These are phyloP conservation scores for Phylloporus rhodoxanthus DNA, from an alignment of 768 basidiomycete genomes.

Conservation along the genomic window DNA sequence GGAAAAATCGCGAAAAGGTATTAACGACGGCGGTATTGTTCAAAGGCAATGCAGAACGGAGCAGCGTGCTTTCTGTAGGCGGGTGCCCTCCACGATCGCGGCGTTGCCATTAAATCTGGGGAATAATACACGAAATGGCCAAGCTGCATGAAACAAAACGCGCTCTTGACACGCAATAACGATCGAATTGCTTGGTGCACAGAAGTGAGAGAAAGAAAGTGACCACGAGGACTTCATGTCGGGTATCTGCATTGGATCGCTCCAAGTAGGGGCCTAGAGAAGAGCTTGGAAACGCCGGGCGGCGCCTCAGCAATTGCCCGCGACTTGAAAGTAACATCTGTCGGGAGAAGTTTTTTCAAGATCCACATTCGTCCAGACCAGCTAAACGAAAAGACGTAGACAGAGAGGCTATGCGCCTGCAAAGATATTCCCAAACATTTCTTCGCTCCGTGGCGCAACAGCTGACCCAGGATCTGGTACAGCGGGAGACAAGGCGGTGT, in stretches of 20 bases:
- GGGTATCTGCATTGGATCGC: slow-evolving; percentile 34
- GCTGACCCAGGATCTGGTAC: slow-evolving; percentile 7
- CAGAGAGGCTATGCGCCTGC: slow-evolving; percentile 1
- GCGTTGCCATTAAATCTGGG: slow-evolving; percentile 22
- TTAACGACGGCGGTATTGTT: slow-evolving; percentile 22
- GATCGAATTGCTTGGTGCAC: slow-evolving; percentile 31
- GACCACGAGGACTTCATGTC: slow-evolving; percentile 34
- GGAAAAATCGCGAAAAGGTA: slow-evolving; percentile 14
- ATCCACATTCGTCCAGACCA: slow-evolving; percentile 1
- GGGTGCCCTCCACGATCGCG: slow-evolving; percentile 27
- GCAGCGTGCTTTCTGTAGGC: slow-evolving; percentile 16
- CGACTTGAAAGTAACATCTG: slow-evolving; percentile 7
- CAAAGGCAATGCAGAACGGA: slow-evolving; percentile 28
- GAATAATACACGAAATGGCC: slow-evolving; percentile 25
- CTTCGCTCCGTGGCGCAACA: slow-evolving; percentile 2
- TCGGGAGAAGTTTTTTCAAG: not conserved
- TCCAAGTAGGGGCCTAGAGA: slow-evolving; percentile 25
- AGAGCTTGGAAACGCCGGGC: slow-evolving; percentile 19
- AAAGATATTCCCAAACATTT: slow-evolving; percentile 2
- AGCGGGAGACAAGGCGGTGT: slow-evolving; percentile 15
- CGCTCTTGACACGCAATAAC: slow-evolving; percentile 30
- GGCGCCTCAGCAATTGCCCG: slow-evolving; percentile 14
- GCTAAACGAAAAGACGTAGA: not conserved
- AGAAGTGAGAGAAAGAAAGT: slow-evolving; percentile 28
- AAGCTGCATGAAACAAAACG: slow-evolving; percentile 29